Conservation (phyloP, 352 stramenopile species). For the Elongisporangium anandrum region DNA sequence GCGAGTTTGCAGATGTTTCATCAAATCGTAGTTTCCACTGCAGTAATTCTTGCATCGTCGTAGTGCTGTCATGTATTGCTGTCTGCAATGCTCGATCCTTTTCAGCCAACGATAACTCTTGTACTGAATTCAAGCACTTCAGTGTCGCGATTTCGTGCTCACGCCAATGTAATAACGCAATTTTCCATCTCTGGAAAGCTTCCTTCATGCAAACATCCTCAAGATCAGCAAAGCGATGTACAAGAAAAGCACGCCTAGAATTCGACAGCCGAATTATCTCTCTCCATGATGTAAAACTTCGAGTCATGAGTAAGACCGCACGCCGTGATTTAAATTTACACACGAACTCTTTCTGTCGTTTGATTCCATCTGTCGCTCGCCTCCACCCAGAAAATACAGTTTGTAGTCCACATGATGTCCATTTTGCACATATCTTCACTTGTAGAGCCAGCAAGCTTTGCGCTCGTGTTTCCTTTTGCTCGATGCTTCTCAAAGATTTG, state of each 20-base stretch:
- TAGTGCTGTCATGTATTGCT: neutral
- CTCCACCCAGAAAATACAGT: neutral
- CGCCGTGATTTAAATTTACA: neutral
- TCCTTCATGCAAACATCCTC: neutral
- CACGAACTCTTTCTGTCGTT: neutral
- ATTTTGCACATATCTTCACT: slow-evolving; percentile 30
- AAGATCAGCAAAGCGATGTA: neutral
- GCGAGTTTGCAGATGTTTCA: neutral
- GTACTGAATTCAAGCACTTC: neutral
- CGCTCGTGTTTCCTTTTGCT: slow-evolving; percentile 1
- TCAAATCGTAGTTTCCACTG: neutral
- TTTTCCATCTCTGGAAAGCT: neutral
- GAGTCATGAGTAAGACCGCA: neutral
- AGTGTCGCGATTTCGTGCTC: neutral
- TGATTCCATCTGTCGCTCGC: neutral
- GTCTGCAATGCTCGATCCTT: neutral
- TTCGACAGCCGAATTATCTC: neutral
- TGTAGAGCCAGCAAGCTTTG: slow-evolving; percentile 23
- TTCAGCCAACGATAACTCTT: neutral
- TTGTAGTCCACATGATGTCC: neutral
- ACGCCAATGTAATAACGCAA: neutral
- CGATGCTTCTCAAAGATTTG: neutral
- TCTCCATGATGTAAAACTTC: neutral
- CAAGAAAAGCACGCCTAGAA: neutral
- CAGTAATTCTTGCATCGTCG: neutral